Evolutionary conservation across 257 asterid species (phyloP), one percentile per base, ranked within the genome.

Genomic region (Leonotis leonurus): DNA sequence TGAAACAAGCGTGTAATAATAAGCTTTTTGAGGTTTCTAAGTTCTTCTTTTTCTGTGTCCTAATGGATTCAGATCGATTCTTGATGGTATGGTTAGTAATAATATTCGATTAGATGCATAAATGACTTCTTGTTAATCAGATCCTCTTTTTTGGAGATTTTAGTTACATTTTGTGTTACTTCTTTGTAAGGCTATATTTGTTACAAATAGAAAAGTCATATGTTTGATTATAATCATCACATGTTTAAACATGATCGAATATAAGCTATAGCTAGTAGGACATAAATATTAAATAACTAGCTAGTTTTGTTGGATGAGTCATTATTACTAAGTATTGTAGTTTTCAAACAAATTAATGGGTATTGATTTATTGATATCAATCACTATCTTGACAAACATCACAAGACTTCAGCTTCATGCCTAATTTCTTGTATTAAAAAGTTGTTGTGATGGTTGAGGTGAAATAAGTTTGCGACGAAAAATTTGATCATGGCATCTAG

Each of bases 391-490:
- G 30, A 9, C 20, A 30, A 32, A 18, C 4, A 33, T 6, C n/a
- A 56, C 35, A 8, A 33, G 17, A 56, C 60, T 32, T 33, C 18
- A 14, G 29, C 1, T 18, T 32, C 16, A 30, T 32, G 9, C 4
- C n/a, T 30, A n/a, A n/a, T n/a, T 32, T 9, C 8, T 16, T 55
- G 44, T 11, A 35, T 16, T 33, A 5, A 33, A 35, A 56, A 56
- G 63, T 56, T 2, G 48, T 56, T 56, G 63, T 36, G 49, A 56
- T 56, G 63, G 63, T 56, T 56, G 63, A 29, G 48, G 32, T 2
- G 21, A 36, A 7, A 35, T 12, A 36, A 36, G 5, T 36, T 21
- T 20, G 50, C 22, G 35, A 57, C 8, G 0, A 13, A 8, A 21
- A 36, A 11, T 33, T 36, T n/a, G 3, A 5, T 6, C 33, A 56